phyloP scores from a whole-genome alignment of 192 early-diverging fungal genomes.

The Linnemannia zychae region DNA sequence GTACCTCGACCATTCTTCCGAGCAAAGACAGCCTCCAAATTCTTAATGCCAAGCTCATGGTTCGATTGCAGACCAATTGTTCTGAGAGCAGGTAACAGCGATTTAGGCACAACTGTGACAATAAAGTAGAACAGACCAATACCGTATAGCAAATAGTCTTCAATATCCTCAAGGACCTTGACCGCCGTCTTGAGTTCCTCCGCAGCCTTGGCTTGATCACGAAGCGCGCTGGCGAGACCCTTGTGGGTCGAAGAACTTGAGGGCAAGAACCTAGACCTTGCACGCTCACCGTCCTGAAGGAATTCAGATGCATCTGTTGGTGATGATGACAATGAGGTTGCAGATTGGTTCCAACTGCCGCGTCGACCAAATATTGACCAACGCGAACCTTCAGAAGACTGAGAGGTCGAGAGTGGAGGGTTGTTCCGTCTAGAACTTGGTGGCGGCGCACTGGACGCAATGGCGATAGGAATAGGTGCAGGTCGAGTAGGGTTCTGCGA shows the following conservation, averaged over 20 bases:
- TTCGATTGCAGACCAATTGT: constrained; percentile 52
- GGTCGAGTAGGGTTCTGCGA: constrained; percentile 5
- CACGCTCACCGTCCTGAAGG: constrained; percentile 12
- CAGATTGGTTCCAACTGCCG: constrained; percentile 27
- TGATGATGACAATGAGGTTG: constrained; percentile 18
- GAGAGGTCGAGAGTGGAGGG: constrained; percentile 16
- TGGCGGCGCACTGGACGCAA: neutral
- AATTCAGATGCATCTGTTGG: constrained; percentile 14
- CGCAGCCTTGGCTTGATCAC: constrained; percentile 46
- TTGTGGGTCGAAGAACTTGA: constrained; percentile 19
- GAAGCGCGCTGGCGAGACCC: constrained; percentile 29
- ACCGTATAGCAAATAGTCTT: constrained; percentile 58
- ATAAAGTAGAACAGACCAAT: constrained; percentile 60
- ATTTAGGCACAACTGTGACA: constrained; percentile 53
- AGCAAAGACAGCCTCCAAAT: constrained; percentile 33
- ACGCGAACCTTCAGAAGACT: constrained; percentile 37
- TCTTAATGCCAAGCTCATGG: constrained; percentile 47
- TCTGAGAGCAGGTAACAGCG: constrained; percentile 37
- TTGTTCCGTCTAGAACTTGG: constrained; percentile 1
- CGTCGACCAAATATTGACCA: constrained; percentile 48
- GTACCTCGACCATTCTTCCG: constrained; percentile 49
- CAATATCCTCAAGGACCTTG: constrained; percentile 49
- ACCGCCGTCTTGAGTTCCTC: constrained; percentile 49
- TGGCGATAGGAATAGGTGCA: constrained; percentile 16
- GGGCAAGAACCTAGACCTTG: constrained; percentile 19